Evolutionary conservation across 2,329 filamentous ascomycete genomes (phyloP), one percentile per base, ranked within the genome.

Genomic region (Fusarium hostae): DNA sequence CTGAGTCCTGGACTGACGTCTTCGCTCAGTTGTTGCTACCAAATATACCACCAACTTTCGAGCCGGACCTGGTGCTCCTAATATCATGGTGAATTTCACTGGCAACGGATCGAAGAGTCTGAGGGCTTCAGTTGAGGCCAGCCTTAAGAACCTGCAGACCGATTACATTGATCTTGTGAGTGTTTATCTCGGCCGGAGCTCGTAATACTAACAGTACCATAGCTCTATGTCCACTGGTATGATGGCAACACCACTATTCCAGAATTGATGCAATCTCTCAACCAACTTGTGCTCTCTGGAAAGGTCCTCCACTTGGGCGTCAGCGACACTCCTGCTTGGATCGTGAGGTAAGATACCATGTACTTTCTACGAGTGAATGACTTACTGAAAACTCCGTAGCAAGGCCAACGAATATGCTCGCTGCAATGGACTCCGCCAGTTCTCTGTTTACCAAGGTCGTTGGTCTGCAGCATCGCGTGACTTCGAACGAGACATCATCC

Each of bases 351-450:
- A 34, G 78, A 18, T 18, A 16, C 22, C 13, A 7, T 18, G 6
- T 5, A 10, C 8, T 20, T 4, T 50, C 3, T 2, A 34, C 47
- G 3, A 26, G 9, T 9, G 15, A 52, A 22, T 37, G 22, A 9
- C 5, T 30, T 18, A 20, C 73, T 74, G 8, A 76, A 13, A 62
- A 52, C 54, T 8, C 56, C 26, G 18, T 32, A 86, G 85, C 75
- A 90, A 89, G 76, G 88, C 88, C 20, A 92, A 91, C 59, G 86
- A 90, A 77, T 91, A 94, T 76, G 93, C 92, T 10, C 87, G 90
- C 44, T 86, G 88, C 69, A 88, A 94, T 69, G 91, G 90, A n/a
- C 84, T 94, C 32, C 88, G 89, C 3, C 90, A 87, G 41, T 94
- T 94, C 81, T 87, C 84, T 39, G 79, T 84, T n/a, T 84, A 85